A percentile compares a stretch with the other conserved stretches of the same genome.
phyloP scores from a whole-genome alignment of 441 rosid genomes.

The Eutrema salsugineum region DNA sequence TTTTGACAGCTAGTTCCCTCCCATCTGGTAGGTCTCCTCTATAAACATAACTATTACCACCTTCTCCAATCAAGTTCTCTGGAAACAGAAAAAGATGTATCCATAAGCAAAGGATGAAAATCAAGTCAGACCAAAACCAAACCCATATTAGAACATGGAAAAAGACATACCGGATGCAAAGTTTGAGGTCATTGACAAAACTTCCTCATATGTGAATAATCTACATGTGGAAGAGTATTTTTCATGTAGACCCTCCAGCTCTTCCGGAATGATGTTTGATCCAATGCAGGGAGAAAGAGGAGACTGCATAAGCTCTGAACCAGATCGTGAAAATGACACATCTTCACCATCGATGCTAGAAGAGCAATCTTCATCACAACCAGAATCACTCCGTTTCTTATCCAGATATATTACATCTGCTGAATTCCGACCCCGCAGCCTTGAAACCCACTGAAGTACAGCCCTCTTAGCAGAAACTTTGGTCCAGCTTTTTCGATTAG shows the following conservation, averaged over 20 bases:
- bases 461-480: conserved; percentile 44
- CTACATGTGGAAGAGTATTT: conserved; percentile 75
- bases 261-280: conserved; percentile 44
- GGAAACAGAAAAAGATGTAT: conserved; percentile 22
- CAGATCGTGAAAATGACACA: conserved; percentile 47
- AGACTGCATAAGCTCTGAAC: conserved; percentile 33
- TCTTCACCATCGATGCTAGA: conserved; percentile 48
- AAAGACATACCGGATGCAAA: conserved; percentile 59
- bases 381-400: conserved; percentile 39
- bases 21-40: conserved; percentile 79
- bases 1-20: conserved; percentile 82
- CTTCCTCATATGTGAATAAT: conserved; percentile 77
- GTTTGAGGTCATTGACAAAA: conserved; percentile 56
- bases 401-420: conserved; percentile 62
- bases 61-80: conserved; percentile 88
- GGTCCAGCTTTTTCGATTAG: conserved; percentile 32
- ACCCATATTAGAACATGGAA: conserved; percentile 1
- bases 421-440: conserved; percentile 49
- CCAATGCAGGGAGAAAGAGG: conserved; percentile 44
- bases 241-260: conserved; percentile 63
- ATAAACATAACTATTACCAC: conserved; percentile 90
- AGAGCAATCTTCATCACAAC: conserved; percentile 31
- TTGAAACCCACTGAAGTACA: conserved; percentile 44
- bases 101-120: neutral
- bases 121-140: neutral